A percentile compares a stretch with the other conserved stretches of the same genome.
These are phyloP conservation scores for Pseudocercospora pini-densiflorae DNA, from an alignment of 2,329 filamentous ascomycete species.

Conservation along the genomic window DNA sequence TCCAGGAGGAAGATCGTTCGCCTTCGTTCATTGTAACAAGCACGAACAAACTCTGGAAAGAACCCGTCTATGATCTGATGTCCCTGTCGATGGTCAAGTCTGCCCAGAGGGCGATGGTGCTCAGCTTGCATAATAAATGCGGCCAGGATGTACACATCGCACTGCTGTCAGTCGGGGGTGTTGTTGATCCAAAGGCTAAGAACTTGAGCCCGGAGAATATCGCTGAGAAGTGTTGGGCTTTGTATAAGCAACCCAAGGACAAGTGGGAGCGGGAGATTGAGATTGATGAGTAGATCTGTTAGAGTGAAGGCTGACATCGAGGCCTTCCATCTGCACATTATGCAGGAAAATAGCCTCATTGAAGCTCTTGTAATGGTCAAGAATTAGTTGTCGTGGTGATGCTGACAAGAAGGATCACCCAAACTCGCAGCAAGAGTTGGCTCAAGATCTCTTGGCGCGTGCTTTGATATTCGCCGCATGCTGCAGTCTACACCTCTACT, in stretches of 20 bases:
- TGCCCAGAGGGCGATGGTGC: constrained; percentile 56
- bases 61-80: constrained; percentile 54
- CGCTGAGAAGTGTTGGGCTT: constrained; percentile 49
- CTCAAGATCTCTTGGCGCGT: too few species aligned
- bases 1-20: constrained; percentile 39
- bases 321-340: neutral
- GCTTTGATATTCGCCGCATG: neutral
- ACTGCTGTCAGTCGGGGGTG: constrained; percentile 52
- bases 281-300: constrained; percentile 35
- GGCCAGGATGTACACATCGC: constrained; percentile 53
- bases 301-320: too few species aligned
- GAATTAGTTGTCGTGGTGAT: neutral
- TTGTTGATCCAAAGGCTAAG: constrained; percentile 47
- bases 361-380: neutral
- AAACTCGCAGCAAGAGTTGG: too few species aligned
- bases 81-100: constrained; percentile 58
- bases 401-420: neutral
- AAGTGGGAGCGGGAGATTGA: constrained; percentile 47
- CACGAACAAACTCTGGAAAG: constrained; percentile 51
- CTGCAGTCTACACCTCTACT: neutral
- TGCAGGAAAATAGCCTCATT: neutral
- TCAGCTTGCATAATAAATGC: constrained; percentile 50
- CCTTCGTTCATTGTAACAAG: constrained; percentile 57
- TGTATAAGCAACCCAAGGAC: constrained; percentile 48
- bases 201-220: constrained; percentile 53